A percentile compares a stretch with the other conserved stretches of the same genome.
phyloP scores from a whole-genome alignment of 2,329 filamentous ascomycete species.

The Blastomyces emzantsi region DNA sequence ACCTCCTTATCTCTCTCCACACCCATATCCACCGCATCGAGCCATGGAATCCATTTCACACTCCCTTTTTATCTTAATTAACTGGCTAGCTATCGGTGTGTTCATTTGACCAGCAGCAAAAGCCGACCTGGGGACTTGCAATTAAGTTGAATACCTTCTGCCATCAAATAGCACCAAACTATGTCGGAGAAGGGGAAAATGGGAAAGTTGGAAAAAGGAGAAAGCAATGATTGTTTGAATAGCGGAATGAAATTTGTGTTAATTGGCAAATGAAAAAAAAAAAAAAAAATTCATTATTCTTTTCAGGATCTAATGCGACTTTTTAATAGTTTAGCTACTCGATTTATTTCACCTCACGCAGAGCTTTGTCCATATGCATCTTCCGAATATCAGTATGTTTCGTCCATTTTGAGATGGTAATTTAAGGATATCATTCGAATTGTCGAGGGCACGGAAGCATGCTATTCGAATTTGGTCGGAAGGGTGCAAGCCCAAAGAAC shows the following conservation, averaged over 20 bases:
- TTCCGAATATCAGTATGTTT: no score
- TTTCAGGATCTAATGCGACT: no score
- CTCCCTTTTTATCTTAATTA: neutral
- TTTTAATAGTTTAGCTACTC: no score
- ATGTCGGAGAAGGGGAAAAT: neutral
- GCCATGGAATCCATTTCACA: neutral
- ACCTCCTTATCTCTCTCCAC: neutral
- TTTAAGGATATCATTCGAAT: neutral
- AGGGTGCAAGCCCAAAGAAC: neutral
- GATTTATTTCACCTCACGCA: no score
- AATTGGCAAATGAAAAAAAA: no score
- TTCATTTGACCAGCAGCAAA: neutral
- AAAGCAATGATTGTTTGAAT: neutral
- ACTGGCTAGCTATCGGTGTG: neutral
- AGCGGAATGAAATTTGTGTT: neutral
- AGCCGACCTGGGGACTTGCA: neutral
- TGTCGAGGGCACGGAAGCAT: neutral
- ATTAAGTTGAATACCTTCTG: neutral
- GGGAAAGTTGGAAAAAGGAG: neutral
- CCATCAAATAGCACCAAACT: neutral
- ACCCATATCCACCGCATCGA: neutral
- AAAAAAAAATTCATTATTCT: no score
- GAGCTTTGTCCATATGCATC: no score
- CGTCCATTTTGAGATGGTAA: neutral
- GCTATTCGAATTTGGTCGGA: neutral